Conservation (phyloP, 202 grass and related monocot genomes). For the Zizania palustris region DNA sequence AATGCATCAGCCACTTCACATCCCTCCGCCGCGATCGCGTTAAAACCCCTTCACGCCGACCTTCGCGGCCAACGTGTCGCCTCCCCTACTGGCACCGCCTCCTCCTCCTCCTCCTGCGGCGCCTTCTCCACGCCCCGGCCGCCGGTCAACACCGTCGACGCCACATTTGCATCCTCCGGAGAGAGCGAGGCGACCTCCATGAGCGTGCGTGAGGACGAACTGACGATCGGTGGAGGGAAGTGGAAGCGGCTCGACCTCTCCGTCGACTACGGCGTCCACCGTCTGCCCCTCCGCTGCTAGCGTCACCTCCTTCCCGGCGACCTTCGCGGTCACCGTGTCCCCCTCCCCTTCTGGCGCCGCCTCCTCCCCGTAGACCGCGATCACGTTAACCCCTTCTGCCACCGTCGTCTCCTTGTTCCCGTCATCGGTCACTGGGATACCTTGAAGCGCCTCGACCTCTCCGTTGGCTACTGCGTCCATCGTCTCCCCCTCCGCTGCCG, state of each 20-base stretch:
- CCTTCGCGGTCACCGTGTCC: too few species aligned
- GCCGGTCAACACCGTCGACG: not conserved
- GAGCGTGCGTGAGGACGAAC: too few species aligned
- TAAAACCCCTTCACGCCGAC: too few species aligned
- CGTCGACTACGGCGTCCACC: not conserved
- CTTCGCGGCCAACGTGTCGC: too few species aligned
- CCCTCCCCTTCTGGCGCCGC: too few species aligned
- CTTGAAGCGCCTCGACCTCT: conserved; percentile 2
- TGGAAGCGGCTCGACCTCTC: too few species aligned
- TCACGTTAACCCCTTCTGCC: not conserved
- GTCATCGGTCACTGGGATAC: not conserved
- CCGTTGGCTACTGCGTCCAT: not conserved
- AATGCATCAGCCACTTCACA: conserved; percentile 50
- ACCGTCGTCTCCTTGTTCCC: not conserved
- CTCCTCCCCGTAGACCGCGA: too few species aligned
- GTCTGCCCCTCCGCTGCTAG: not conserved
- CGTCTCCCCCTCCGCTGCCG: not conserved
- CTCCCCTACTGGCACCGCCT: too few species aligned
- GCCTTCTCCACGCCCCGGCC: not conserved
- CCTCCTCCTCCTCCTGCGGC: not conserved
- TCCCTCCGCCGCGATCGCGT: not conserved
- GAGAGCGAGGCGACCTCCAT: too few species aligned
- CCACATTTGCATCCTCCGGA: too few species aligned
- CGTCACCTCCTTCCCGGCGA: too few species aligned
- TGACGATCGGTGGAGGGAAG: too few species aligned